Percentiles rank a stretch among this genome's conserved stretches.
Conservation (phyloP, 139 green algal genomes). For the Coccomyxa sp. region DNA sequence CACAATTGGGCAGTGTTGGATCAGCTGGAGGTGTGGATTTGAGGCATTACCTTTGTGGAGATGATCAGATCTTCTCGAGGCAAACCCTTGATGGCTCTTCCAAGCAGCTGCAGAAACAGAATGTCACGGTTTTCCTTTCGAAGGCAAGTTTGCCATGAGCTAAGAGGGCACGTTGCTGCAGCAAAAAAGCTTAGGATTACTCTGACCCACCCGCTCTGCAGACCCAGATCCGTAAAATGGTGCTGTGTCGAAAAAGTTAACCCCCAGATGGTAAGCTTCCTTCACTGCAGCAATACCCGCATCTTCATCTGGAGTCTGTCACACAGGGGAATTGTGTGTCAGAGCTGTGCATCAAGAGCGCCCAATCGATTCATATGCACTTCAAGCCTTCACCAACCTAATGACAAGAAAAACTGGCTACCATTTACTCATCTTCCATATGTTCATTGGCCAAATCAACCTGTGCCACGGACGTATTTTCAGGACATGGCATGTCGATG, state of each 20-base stretch:
- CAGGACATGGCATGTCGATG: neutral
- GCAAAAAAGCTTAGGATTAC: neutral
- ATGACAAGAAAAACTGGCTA: neutral
- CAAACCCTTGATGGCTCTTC: constrained; percentile 16
- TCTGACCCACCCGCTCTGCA: constrained; percentile 18
- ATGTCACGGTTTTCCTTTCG: neutral
- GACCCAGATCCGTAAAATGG: constrained; percentile 41
- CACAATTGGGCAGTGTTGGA: too few species aligned
- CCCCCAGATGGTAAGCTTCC: constrained; percentile 26
- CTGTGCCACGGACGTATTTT: neutral
- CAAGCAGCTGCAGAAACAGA: constrained; percentile 13
- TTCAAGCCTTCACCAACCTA: neutral
- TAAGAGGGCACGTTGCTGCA: neutral
- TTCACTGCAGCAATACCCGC: constrained; percentile 28
- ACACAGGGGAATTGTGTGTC: neutral
- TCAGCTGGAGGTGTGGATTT: neutral
- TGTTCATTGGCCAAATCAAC: neutral
- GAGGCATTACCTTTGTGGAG: constrained; percentile 32
- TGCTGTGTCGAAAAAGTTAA: constrained; percentile 53
- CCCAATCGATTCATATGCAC: neutral
- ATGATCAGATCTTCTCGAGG: constrained; percentile 31
- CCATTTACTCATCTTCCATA: neutral
- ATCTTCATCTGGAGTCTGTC: constrained; percentile 30
- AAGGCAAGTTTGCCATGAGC: neutral
- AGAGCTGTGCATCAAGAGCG: neutral